Base-by-base conservation (phyloP, 768 basidiomycete species). In the Boletus subparvulus region DNA sequence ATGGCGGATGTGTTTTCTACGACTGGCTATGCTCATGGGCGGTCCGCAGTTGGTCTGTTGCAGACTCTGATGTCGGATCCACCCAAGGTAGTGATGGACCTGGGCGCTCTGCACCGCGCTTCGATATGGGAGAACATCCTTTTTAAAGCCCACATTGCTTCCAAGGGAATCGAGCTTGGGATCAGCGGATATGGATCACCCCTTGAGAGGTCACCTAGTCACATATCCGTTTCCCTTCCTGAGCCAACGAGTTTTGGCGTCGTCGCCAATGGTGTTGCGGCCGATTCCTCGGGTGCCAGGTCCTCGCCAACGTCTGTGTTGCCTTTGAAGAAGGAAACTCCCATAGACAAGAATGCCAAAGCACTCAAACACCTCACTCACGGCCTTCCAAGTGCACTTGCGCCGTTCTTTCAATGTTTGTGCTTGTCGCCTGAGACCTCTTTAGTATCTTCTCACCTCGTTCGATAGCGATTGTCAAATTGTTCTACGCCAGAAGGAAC, bases 1-100 rank as follows among this genome's bases (percentile, higher is more conserved):
- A 83, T 97, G 49, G 89, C 90, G 8, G 94, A 97, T 63, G 85
- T 94, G 17, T 94, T 94, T 71, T 82, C 86, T 6, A 91, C 88
- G 32, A 83, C 90, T 19, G 87, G 89, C 8, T 92, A 88, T 69
- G 82, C 87, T 21, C 92, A 94, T 65, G 86, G 88, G 39, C 83
- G 93, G 54, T 82, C 86, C 28, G 85, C 90, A 1, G 84, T 88
- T 10, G 77, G 84, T 3, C 77, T 95, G 39, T 80, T 96, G 35
- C 86, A 90, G 64, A 85, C 84, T 5, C 73, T 97, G 46, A 87
- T 88, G 79, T 80, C 77, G 21, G 80, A 79, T 24, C 83, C 81
- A 24, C 78, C 83, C 17, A 77, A 84, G 58, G 81, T 92, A 28
- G 73, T 98, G 26, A 72, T 74, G 5, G 82, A 90, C 59, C 77